Conservation (phyloP, 192 early-diverging fungal species). For the Lobosporangium transversale region DNA sequence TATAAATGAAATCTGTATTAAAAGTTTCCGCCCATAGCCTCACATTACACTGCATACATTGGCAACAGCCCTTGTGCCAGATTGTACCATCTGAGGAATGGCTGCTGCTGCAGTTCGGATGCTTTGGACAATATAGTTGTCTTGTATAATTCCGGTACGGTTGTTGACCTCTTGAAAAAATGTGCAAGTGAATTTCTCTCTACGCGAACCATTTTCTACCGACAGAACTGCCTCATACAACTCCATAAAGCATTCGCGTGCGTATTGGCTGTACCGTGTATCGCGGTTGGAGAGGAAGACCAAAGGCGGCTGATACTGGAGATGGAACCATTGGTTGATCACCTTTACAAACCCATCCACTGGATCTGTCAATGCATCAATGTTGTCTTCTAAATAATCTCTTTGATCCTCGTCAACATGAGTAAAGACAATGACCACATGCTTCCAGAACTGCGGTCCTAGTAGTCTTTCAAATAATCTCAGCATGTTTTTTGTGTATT, state of each 20-base stretch:
- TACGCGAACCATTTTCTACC: conserved; percentile 49
- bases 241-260: conserved; percentile 57
- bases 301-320: conserved; percentile 55
- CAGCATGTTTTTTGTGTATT: conserved; percentile 65
- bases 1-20: too few species aligned
- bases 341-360: conserved; percentile 59
- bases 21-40: too few species aligned
- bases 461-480: conserved; percentile 57
- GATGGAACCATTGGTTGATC: conserved; percentile 55
- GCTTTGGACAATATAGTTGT: conserved; percentile 57
- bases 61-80: conserved; percentile 39
- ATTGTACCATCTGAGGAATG: conserved; percentile 45
- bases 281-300: conserved; percentile 60
- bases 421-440: conserved; percentile 64
- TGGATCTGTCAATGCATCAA: conserved; percentile 55
- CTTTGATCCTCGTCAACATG: conserved; percentile 60
- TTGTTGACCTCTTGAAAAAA: conserved; percentile 60
- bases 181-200: conserved; percentile 57
- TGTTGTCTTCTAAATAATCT: conserved; percentile 58
- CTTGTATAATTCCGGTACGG: conserved; percentile 53
- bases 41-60: conserved; percentile 50
- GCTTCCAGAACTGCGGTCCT: conserved; percentile 64
- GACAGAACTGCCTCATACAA: conserved; percentile 56
- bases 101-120: conserved; percentile 48
- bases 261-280: conserved; percentile 55